Base-by-base conservation (phyloP, 352 stramenopile genomes). In the Globisporangium splendens region DNA sequence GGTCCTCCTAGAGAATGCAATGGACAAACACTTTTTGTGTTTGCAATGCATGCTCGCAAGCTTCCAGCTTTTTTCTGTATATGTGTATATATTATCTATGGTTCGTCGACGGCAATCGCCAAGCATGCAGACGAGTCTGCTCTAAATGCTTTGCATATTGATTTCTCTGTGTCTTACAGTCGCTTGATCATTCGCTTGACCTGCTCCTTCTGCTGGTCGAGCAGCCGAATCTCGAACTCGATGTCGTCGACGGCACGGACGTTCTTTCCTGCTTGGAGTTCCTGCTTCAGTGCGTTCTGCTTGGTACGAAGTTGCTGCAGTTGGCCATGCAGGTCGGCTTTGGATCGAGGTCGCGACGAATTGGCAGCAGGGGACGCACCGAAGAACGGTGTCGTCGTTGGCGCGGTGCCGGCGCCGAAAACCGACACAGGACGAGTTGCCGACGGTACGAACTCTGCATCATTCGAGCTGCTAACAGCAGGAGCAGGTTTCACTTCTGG, bases 161-260 rank as follows among this genome's bases (percentile, higher is more conserved):
- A 8, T 22, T 20, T 39, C 3, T 35, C 28, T 11, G 28, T 10
- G 24, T 18, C 4, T 69, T 66, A 85, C 62, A 83, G 42, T 10
- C 52, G 50, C 60, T 80, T 80, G 59, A 85, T 68, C 62, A 69
- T 64, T 21, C 56, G 56, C 65, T 85, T 83, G 33, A 86, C 17
- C 49, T 86, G 69, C 18, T 69, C 69, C 52, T 84, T 88, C 57
- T 86, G 65, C 54, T 77, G 55, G 46, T 88, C 77, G 18, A 86
- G 65, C 66, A 83, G 69, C 48, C 66, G 71, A 28, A 88, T 65
- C 42, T 86, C 64, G 38, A 76, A 65, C 54, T 82, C 71, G 21
- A 80, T 52, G 42, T 84, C 71, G 20, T 82, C 71, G 35, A 66
- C 58, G 15, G 44, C 56, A 12, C 41, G 50, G 35, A 50, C 62